Percentiles rank a stretch among this genome's conserved stretches.
Conservation (phyloP, 495 filamentous ascomycete genomes). For the Barbatosphaeria neglecta region DNA sequence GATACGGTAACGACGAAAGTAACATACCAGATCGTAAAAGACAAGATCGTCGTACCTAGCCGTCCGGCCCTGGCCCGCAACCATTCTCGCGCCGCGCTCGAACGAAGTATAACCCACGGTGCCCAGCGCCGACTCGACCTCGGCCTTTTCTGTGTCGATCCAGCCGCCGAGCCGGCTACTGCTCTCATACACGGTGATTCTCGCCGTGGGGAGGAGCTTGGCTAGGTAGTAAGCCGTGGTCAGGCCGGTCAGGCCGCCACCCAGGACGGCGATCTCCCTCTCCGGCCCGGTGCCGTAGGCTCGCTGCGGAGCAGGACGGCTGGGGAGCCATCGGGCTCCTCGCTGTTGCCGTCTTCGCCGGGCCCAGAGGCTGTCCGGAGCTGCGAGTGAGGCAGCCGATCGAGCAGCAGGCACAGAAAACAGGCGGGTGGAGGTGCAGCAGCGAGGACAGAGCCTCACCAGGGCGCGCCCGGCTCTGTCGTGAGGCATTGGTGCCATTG, state of each 20-base stretch:
- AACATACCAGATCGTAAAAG: constrained; percentile 32
- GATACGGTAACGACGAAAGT: neutral
- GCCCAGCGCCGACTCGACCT: constrained; percentile 35
- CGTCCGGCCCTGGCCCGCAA: constrained; percentile 37
- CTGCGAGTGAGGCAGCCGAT: neutral
- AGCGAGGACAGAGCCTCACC: neutral
- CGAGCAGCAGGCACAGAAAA: neutral
- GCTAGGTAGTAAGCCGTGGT: constrained; percentile 65
- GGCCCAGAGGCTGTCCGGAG: neutral
- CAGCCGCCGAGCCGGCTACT: constrained; percentile 65
- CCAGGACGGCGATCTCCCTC: constrained; percentile 59
- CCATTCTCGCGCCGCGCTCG: constrained; percentile 74
- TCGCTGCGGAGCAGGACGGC: neutral
- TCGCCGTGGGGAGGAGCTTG: constrained; percentile 39
- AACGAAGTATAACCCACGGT: constrained; percentile 51
- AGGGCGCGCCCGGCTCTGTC: neutral
- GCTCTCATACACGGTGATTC: constrained; percentile 71
- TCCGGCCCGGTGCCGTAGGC: neutral
- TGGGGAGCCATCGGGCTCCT: neutral
- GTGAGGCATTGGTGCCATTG: neutral
- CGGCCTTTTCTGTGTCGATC: constrained; percentile 56
- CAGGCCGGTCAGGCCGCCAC: constrained; percentile 86
- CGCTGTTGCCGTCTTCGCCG: neutral
- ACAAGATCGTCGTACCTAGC: constrained; percentile 27
- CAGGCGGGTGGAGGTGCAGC: too few relatives aligned